A percentile compares a stretch with the other conserved stretches of the same genome.
Conservation (phyloP, 2,329 filamentous ascomycete species). For the Talaromyces atroroseus region DNA sequence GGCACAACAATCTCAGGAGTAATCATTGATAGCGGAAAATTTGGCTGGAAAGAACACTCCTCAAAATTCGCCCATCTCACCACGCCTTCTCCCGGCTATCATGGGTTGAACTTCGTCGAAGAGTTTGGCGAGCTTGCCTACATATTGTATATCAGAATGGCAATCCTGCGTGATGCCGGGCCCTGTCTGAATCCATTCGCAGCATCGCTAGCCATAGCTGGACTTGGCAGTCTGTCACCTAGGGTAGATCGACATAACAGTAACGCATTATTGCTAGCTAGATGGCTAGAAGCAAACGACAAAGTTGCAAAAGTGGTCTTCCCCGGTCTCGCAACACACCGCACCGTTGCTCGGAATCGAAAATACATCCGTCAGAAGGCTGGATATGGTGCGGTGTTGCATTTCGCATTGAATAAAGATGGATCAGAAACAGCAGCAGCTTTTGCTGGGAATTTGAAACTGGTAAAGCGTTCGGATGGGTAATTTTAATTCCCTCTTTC, state of each 20-base stretch:
- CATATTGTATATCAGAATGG: slow-evolving; percentile 70
- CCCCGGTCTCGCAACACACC: slow-evolving; percentile 49
- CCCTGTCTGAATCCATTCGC: slow-evolving; percentile 74
- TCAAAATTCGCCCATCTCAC: slow-evolving; percentile 76
- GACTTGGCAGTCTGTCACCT: slow-evolving; percentile 73
- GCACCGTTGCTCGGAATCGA: neutral
- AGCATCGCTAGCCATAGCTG: slow-evolving; percentile 69
- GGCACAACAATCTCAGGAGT: slow-evolving; percentile 81
- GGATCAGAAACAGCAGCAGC: neutral
- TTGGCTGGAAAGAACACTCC: slow-evolving; percentile 66
- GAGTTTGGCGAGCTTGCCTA: slow-evolving; percentile 73
- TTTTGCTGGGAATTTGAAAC: slow-evolving; percentile 3
- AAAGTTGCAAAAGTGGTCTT: slow-evolving; percentile 81
- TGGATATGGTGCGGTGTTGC: slow-evolving; percentile 6
- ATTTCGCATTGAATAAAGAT: slow-evolving; percentile 2
- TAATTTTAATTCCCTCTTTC: neutral
- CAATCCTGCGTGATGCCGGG: slow-evolving; percentile 73
- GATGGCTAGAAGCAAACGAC: slow-evolving; percentile 67
- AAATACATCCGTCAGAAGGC: slow-evolving; percentile 7
- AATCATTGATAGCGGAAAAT: slow-evolving; percentile 77
- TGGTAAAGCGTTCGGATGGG: slow-evolving; percentile 9
- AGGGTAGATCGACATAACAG: slow-evolving; percentile 71
- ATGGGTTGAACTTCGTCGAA: slow-evolving; percentile 82
- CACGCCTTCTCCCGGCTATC: slow-evolving; percentile 76
- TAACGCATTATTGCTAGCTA: slow-evolving; percentile 68